Base-by-base conservation (phyloP, 2,329 filamentous ascomycete genomes). In the Beauveria brongniartii region DNA sequence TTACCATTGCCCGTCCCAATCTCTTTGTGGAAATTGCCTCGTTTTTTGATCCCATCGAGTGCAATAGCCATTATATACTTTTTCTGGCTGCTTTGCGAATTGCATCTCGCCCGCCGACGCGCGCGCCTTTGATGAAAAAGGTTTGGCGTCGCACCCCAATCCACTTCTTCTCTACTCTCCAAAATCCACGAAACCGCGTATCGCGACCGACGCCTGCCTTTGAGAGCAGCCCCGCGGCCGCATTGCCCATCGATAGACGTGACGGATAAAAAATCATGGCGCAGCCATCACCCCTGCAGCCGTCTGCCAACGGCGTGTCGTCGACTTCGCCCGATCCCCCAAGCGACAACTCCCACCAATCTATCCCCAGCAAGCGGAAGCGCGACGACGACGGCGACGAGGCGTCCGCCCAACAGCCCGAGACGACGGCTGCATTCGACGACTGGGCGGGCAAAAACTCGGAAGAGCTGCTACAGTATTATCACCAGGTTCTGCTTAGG, bases 361-460 rank as follows among this genome's bases (percentile, higher is more conserved):
- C 70, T 58, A 67, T 75, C 40, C 71, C 77, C 28, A 74, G 74
- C 62, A 86, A 86, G 75, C 77, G 83, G 71, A 86, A 86, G 75
- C 83, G 83, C 77, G 81, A 84, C 67, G 71, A 73, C 55, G 74
- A 69, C 62, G 76, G 78, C 65, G 77, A 71, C 24, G 69, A 68
- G 28, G 69, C 68, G 20, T 65, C 66, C 62, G 72, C 71, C 20
- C 66, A 68, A 50, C 62, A 64, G 1, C 55, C 53, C 18, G 50
- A 54, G 61, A 70, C 69, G 61, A 62, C 66, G 55, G 61, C 62
- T 61, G 59, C 61, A 61, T 50, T 64, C 63, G 62, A 62, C 63
- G 61, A 66, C 65, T 65, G 69, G 69, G 48, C 61, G 65, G 64
- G 63, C 60, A 55, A 68, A 51, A 64, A 72, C 59, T 68, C 74